A percentile compares a stretch with the other conserved stretches of the same genome.
Conservation (phyloP, 1,284 basidiomycete genomes). For the Fomitopsis betulina region DNA sequence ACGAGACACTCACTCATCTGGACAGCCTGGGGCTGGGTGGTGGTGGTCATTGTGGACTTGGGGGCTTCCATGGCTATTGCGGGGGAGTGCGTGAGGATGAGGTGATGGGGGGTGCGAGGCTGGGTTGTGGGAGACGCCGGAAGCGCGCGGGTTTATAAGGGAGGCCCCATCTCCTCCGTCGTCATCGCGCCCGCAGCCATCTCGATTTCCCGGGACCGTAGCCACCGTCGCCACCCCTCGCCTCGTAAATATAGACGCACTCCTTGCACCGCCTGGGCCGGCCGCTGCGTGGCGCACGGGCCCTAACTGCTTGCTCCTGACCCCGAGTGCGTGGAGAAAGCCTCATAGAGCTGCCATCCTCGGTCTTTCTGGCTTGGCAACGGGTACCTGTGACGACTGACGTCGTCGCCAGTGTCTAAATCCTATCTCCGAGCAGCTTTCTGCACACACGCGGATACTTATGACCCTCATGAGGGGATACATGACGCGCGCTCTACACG, state of each 20-base stretch:
- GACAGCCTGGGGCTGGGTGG: conserved; percentile 44
- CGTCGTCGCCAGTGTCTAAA: too few relatives aligned
- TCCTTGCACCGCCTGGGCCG: background rate
- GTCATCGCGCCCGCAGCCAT: background rate
- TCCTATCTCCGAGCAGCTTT: too few relatives aligned
- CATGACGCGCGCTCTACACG: too few relatives aligned
- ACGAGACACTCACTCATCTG: conserved; percentile 45
- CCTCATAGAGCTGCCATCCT: too few relatives aligned
- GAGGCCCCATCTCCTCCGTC: background rate
- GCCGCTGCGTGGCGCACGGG: background rate
- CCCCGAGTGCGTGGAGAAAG: too few relatives aligned
- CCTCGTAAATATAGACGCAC: background rate
- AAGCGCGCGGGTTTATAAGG: conserved; percentile 1
- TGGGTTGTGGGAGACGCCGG: background rate
- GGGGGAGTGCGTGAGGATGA: background rate
- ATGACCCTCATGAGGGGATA: too few relatives aligned
- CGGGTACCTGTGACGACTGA: too few relatives aligned
- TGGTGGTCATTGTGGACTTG: conserved; percentile 36
- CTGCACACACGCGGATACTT: too few relatives aligned
- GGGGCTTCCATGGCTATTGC: conserved; percentile 26
- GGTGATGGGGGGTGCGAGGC: background rate
- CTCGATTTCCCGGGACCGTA: background rate
- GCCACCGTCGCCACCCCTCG: background rate
- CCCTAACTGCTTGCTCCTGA: too few relatives aligned
- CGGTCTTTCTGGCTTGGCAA: too few relatives aligned